Evolutionary conservation across 2,329 filamentous ascomycete species (phyloP), one percentile per base, ranked within the genome.

Genomic region (Bertia moriformis): DNA sequence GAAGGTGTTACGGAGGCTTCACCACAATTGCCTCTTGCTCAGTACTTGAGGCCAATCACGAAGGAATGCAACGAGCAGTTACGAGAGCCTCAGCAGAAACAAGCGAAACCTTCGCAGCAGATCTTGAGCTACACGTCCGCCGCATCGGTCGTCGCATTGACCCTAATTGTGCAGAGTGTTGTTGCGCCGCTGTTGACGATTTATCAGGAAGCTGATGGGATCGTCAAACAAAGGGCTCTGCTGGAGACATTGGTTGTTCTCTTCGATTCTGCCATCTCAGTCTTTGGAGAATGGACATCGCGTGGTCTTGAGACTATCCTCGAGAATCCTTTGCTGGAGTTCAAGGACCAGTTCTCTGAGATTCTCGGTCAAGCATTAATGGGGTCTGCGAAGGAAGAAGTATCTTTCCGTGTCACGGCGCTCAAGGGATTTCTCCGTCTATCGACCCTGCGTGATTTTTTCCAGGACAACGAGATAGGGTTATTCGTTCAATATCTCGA

Each of bases 61-160:
- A 76, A 77, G 47, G 78, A 82, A 55, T 80, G 76, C 50, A 73
- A 78, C 43, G 73, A 81, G 44, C 74, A 80, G 48, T 60, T 82
- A 3, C 72, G 75, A 47, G 76, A 82, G 49, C 77, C 78, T 4
- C 75, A 77, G 35, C 77, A 76, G 4, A 80, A 80, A 50, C 73
- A 82, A 49, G 78, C 77, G 3, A 72, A 73, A 48, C 74, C 74
- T 7, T 67, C 74, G 3, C 73, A 73, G 14, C 66, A 71, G 18
- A 78, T 82, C 14, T 51, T 82, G 14, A 60, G 66, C 27, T 67
- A 66, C 4, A 56, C 78, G 10, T 67, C 73, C 2, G 62, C 66
- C 36, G 67, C 72, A 4, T 74, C 72, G 14, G 54, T 63, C 1
- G 53, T 64, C 14, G 64, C 75, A 1, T 73, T 72, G 38, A 66